Evolutionary conservation across 352 stramenopile genomes (phyloP), one percentile per base, ranked within the genome.

Genomic region (Pythium myriotylum): DNA sequence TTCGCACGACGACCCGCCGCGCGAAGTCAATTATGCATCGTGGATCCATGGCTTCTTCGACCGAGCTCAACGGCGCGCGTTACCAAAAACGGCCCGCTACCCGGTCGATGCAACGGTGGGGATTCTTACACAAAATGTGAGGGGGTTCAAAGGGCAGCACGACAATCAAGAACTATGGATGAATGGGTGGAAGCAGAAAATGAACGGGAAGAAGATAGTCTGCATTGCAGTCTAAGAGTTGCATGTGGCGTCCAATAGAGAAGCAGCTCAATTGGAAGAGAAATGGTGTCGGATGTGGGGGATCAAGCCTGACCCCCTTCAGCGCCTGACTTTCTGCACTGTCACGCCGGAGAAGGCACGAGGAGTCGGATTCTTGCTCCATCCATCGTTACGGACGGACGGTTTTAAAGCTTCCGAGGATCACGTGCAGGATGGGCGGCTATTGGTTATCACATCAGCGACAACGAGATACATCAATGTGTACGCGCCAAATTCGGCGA

Each of bases 151-250:
- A 17, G 3, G 20, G 7, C 45, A 52, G 17, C 9, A 52, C 12
- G 16, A 52, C 17, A 52, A 33, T 37, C 45, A 52, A 52, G 45
- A 52, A 3, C 5, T 14, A 14, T 52, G 45, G 45, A 52, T 52
- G 45, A 14, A 14, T 10, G 45, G 45, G 16, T 52, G 45, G 45
- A 52, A 52, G 35, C 3, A 23, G 9, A 33, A 20, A 16, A 4
- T 52, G 3, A 8, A 17, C 3, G 45, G 45, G 22, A 3, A 24
- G 10, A 52, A 4, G 13, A 3, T 52, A 4, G 4, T 20, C 3
- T 33, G 10, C 22, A 35, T 52, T 26, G 45, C 22, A 14, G 9
- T 52, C 22, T 23, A 52, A 35, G 45, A 52, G 19, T 20, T 26
- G 2, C 45, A 52, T 20, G 45, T 52, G 20, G 13, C 22, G 6